A percentile compares a stretch with the other conserved stretches of the same genome.
These are phyloP conservation scores for Aspergillus fischeri DNA, from an alignment of 2,329 filamentous ascomycete genomes.

Conservation along the genomic window DNA sequence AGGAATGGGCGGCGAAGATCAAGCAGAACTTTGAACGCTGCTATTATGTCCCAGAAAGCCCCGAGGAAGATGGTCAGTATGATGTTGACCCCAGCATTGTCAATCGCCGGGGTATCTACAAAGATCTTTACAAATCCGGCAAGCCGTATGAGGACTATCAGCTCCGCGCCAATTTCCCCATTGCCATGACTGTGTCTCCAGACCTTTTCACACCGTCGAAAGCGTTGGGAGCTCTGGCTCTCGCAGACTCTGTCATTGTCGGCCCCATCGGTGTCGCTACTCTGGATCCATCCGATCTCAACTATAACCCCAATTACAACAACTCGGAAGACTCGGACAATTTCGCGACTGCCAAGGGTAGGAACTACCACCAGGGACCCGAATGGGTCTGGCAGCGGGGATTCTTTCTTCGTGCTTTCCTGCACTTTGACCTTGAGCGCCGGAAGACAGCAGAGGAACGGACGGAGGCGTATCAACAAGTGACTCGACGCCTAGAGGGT, in stretches of 20 bases:
- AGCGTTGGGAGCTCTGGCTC: slow-evolving; percentile 72
- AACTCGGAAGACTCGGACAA: slow-evolving; percentile 91
- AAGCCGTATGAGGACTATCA: slow-evolving; percentile 99
- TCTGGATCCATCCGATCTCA: slow-evolving; percentile 83
- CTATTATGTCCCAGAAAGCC: slow-evolving; percentile 74
- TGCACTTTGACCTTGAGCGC: slow-evolving; percentile 82
- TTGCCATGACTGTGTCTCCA: slow-evolving; percentile 91
- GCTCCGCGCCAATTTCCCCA: slow-evolving; percentile 86
- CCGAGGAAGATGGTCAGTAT: slow-evolving; percentile 68
- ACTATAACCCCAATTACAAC: slow-evolving; percentile 91
- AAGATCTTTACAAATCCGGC: slow-evolving; percentile 88
- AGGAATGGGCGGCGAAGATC: slow-evolving; percentile 74
- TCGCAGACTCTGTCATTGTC: slow-evolving; percentile 74
- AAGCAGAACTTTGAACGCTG: slow-evolving; percentile 85
- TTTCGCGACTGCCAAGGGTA: slow-evolving; percentile 86
- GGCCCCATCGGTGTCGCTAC: slow-evolving; percentile 95
- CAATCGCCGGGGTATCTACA: slow-evolving; percentile 95
- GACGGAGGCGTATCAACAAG: slow-evolving; percentile 89
- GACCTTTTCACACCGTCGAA: slow-evolving; percentile 76
- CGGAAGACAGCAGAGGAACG: slow-evolving; percentile 63
- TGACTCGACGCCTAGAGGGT: slow-evolving; percentile 73
- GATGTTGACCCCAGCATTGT: slow-evolving; percentile 75
- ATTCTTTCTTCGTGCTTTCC: slow-evolving; percentile 85
- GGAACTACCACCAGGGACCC: slow-evolving; percentile 97
- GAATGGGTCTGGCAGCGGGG: slow-evolving; percentile 98